Evolutionary conservation across 2,329 filamentous ascomycete genomes (phyloP), one percentile per base, ranked within the genome.

Genomic region (Colletotrichum caudatum): DNA sequence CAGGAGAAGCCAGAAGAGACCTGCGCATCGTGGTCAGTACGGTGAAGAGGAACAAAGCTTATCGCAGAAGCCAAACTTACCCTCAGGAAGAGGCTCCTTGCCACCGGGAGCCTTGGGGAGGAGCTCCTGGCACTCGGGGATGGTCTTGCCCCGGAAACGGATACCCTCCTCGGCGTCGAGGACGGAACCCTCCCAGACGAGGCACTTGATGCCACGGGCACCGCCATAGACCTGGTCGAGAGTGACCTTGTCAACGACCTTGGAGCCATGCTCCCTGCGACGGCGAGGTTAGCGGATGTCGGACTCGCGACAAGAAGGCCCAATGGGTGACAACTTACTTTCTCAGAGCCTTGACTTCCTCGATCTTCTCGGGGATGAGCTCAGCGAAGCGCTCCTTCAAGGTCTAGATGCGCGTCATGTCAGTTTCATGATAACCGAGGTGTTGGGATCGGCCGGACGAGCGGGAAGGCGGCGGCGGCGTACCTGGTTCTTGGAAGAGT

Each of bases 171-270:
- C 94, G 70, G 95, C 90, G 86, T 99, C 96, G 80, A 99, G 93
- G 79, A 99, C 96, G 80, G 96, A 99, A 79, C 95, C 92, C 87
- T 99, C 96, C 96, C 96, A 99, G 80, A 99, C 96, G 74, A 99
- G 92, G 78, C 92, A 92, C 91, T 98, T 99, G 88, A 99, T 97
- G 81, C 96, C 95, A 88, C 96, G 95, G 81, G 96, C 96, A 91
- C 96, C 96, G 83, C 96, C 96, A 84, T 98, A 99, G 82, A 97
- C 96, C 88, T 99, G 96, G 89, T 98, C 96, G 77, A 99, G 93
- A 74, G 96, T 99, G 83, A 99, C 94, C 90, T 98, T 94, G 84
- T 96, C 95, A 78, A 99, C 83, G 80, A 98, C 94, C 88, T 95
- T 98, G 89, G 89, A 93, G 83, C 96, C 96, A 84, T 97, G 91